Evolutionary conservation across 768 basidiomycete species (phyloP), one percentile per base, ranked within the genome.

Genomic region (Leccinum disarticulatum): DNA sequence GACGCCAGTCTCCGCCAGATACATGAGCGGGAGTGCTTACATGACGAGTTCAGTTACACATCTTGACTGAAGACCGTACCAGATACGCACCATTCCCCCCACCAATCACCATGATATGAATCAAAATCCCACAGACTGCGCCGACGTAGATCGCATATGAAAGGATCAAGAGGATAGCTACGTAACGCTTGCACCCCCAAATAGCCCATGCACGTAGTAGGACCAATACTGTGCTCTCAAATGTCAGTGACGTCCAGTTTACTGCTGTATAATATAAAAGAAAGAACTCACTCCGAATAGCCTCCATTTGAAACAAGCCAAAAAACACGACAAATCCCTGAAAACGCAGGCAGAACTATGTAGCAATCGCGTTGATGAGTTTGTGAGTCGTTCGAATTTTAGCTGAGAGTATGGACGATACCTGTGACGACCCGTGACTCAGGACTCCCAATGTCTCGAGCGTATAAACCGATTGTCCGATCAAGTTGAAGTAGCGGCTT

Each of bases 181-280:
- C 11, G 6, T 9, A 5, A 25, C 28, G 19, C 17, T 22, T 22
- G 22, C 62, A 58, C 5, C 62, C 59, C 66, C 59, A 67, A 11
- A 64, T 57, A 5, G 62, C 62, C 62, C 66, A 61, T 2, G 56
- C 66, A 9, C 66, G 59, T 15, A 64, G 7, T 31, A 67, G 38
- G 11, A 67, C 55, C 27, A 64, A 49, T 10, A 61, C 66, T 67
- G 8, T 3, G 1, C 19, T 8, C 7, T 22, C n/a, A 6, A 17
- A 17, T 10, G 9, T 51, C 25, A 56, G 27, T 15, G 4, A n/a
- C 4, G 52, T 13, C 3, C 19, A 46, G 15, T 5, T 30, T 5
- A 10, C 1, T 13, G 3, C 22, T 22, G 22, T 22, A 22, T 22
- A 22, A 22, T 9, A n/a, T 28, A 5, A 1, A n/a, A n/a, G 17